Evolutionary conservation across 1,139 yeast species (phyloP), one percentile per base, ranked within the genome.

Genomic region (Torulaspora pretoriensis): DNA sequence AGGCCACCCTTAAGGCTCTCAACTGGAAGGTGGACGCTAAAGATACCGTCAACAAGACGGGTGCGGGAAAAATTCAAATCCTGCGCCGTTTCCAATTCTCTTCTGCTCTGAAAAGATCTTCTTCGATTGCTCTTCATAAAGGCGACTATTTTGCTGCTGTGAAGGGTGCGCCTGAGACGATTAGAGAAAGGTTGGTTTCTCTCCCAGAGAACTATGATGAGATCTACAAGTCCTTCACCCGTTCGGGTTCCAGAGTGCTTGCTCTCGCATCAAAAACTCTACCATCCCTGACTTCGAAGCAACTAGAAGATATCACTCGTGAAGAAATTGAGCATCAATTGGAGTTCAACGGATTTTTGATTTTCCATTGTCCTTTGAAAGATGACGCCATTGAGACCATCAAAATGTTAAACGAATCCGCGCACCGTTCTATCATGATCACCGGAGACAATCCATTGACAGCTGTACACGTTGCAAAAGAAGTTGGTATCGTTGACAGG

Each of bases 161-260:
- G 36, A 94, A 94, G 68, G 99, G 99, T 74, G 99, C 99, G 1
- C 99, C 99, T n/a, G 99, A 92, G 70, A 92, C 97, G 26, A 79
- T 92, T 57, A 81, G 83, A 62, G 74, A 73, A 45, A 88, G 94
- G 87, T 70, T 94, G 55, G 60, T 68, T 40, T 74, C 73, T 42
- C 78, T 86, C 48, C 97, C 98, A 31, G 78, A 71, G 30, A 74
- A 80, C 55, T 92, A 92, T 63, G 97, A 92, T 64, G 87, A 81
- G 35, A 80, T 84, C 42, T 94, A 80, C 70, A 90, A 90, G 68
- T 81, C 90, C 7, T 94, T 86, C 62, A 92, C 98, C 17, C 84
- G 97, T 69, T 74, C 94, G 38, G 98, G 99, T 56, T 86, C 96
- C 37, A 89, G 99, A 72, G 99, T 94, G 42, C 76, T 92, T 61